A percentile compares a stretch with the other conserved stretches of the same genome.
These are phyloP conservation scores for Nemania bipapillata DNA, from an alignment of 2,329 filamentous ascomycete species.

Conservation along the genomic window DNA sequence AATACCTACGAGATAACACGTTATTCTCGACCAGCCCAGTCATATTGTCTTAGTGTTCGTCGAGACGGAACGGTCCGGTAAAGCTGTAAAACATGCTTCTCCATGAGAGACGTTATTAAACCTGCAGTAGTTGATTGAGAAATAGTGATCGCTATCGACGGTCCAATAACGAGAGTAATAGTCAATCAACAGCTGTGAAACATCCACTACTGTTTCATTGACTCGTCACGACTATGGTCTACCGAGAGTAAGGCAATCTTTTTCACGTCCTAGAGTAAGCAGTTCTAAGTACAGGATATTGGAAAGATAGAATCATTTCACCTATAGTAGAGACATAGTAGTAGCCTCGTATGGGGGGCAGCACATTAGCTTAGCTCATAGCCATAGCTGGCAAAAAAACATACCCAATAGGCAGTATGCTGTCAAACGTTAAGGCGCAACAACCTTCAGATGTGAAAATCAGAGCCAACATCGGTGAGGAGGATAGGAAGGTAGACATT, in stretches of 20 bases:
- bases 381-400: too few relatives aligned
- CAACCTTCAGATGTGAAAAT: slow-evolving; percentile 43
- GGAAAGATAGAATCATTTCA: too few relatives aligned
- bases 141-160: not conserved
- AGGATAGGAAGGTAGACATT: slow-evolving; percentile 52
- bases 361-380: too few relatives aligned
- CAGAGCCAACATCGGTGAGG: too few relatives aligned
- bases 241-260: slow-evolving; percentile 54
- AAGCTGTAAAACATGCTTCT: not conserved
- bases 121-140: not conserved
- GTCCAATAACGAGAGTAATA: not conserved
- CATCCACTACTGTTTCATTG: not conserved
- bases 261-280: slow-evolving; percentile 65
- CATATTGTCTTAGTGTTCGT: not conserved
- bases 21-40: not conserved
- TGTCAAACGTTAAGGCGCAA: not conserved
- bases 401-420: too few relatives aligned
- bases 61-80: slow-evolving; percentile 7
- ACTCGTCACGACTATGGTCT: not conserved
- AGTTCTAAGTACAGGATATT: slow-evolving; percentile 58
- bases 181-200: not conserved
- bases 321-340: slow-evolving; percentile 49
- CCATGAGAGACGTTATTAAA: not conserved
- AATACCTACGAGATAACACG: not conserved
- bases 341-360: too few relatives aligned